Base-by-base conservation (phyloP, 164 flowering plant species). In the Umbilicus rupestris region DNA sequence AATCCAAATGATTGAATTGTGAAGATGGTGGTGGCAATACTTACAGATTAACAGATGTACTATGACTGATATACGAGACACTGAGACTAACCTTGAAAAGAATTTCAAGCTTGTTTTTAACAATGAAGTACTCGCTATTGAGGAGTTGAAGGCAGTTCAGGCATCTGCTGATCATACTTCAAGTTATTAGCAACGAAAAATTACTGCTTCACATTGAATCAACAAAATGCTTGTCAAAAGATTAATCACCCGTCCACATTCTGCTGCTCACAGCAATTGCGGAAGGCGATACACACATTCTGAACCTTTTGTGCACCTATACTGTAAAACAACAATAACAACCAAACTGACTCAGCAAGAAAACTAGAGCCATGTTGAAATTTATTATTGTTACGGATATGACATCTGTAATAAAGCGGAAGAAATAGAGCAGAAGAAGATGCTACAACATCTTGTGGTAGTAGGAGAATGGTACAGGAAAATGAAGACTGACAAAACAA, bases 231-330 rank as follows among this genome's bases (percentile, higher is more conserved):
- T 37, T 39, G 5, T 59, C 10, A 7, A 6, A 7, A 58, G 31
- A 60, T 17, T 20, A 8, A 35, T 22, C 31, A 83, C 90, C 83
- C 86, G 65, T 85, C 85, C 62, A 68, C 39, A 46, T 77, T 80
- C 71, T 73, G 70, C 46, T 72, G 79, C 15, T 85, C 81, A 62
- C 86, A 82, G 70, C 29, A 78, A 64, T 58, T 74, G 44, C 82
- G 76, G 72, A 85, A 84, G 39, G 65, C 46, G 30, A 80, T 78
- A 76, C 90, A 85, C 46, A 68, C 65, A 20, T 66, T 81, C 58
- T 79, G 76, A 67, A 85, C 82, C 69, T 83, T 75, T n/a, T 82
- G 74, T 44, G 86, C 90, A 22, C 88, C 88, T 19, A 84, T 77
- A 70, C 88, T 84, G 82, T 66, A 9, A 62, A 28, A 39, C 30